Evolutionary conservation across 768 basidiomycete genomes (phyloP).

Genomic region (Sporobolomyces roseus): DNA sequence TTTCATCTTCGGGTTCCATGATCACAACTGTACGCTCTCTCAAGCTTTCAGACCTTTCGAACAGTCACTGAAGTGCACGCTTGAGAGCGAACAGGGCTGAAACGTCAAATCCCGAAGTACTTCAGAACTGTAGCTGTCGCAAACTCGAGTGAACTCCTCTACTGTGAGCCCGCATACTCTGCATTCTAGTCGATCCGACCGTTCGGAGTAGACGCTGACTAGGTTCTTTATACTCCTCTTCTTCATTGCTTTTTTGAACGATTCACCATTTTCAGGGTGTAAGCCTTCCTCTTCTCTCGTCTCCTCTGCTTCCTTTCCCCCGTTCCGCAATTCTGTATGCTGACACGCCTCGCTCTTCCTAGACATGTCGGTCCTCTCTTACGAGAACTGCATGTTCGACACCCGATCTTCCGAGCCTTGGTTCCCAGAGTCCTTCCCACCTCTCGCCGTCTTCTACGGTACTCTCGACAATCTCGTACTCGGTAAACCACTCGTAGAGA

Average conservation of each 20-base stretch:
- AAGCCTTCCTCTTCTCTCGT: no score
- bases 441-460: constrained; percentile 37
- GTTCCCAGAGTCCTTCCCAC: constrained; percentile 34
- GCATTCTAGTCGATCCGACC: no score
- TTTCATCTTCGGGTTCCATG: constrained; percentile 28
- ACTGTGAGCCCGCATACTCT: constrained; percentile 11
- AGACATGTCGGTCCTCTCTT: constrained; percentile 11
- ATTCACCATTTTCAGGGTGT: no score
- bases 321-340: no score
- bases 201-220: no score
- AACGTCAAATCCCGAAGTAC: constrained; percentile 36
- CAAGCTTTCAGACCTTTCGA: neutral
- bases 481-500: constrained; percentile 35
- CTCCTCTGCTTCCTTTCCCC: no score
- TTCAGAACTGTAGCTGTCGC: constrained; percentile 30
- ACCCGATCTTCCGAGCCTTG: constrained; percentile 26
- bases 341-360: neutral
- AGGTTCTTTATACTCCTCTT: no score
- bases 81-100: constrained; percentile 14
- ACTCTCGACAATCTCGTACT: constrained; percentile 36
- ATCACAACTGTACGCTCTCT: neutral
- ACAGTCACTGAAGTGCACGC: no score
- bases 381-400: constrained; percentile 37
- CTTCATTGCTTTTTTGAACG: no score
- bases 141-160: constrained; percentile 24